Evolutionary conservation across 2,329 filamentous ascomycete genomes (phyloP).

Genomic region (Clonostachys chloroleuca): DNA sequence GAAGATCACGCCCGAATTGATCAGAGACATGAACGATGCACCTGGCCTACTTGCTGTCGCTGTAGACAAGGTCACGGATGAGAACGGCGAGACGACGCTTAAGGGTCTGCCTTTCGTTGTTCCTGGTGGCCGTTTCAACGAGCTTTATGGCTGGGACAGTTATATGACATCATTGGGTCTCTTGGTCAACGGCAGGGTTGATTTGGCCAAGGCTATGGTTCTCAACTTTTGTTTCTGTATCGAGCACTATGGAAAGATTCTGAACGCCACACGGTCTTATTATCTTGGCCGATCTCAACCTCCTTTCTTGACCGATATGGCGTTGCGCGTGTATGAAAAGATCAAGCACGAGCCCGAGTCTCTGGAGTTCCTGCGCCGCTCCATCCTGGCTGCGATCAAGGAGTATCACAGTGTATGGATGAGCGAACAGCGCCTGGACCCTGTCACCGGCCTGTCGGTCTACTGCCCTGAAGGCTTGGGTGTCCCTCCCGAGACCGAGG

Average conservation of each 20-base stretch:
- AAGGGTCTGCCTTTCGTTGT: conserved; percentile 92
- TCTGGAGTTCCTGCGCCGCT: conserved; percentile 72
- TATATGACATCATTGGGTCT: conserved; percentile 97
- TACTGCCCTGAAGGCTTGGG: conserved; percentile 82
- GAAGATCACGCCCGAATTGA: conserved; percentile 74
- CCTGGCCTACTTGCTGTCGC: conserved; percentile 87
- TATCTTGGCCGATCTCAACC: conserved; percentile 93
- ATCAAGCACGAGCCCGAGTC: conserved; percentile 83
- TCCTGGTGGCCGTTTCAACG: conserved; percentile 94
- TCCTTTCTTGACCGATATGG: conserved; percentile 96
- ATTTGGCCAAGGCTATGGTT: conserved; percentile 92
- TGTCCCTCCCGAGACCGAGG: conserved; percentile 88
- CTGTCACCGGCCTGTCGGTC: conserved; percentile 72
- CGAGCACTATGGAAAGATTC: conserved; percentile 95
- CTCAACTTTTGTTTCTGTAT: conserved; percentile 97
- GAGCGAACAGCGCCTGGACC: conserved; percentile 71
- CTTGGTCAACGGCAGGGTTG: conserved; percentile 76
- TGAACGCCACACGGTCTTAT: conserved; percentile 95
- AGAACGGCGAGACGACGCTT: conserved; percentile 65
- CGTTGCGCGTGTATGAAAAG: conserved; percentile 85
- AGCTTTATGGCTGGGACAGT: conserved; percentile 97
- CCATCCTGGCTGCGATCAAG: conserved; percentile 90
- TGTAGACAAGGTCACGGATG: conserved; percentile 71
- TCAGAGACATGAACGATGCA: conserved; percentile 78
- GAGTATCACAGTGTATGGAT: conserved; percentile 93